Evolutionary conservation across 1,139 yeast species (phyloP).

Genomic region (Suzukiozyma palmioleophila): DNA sequence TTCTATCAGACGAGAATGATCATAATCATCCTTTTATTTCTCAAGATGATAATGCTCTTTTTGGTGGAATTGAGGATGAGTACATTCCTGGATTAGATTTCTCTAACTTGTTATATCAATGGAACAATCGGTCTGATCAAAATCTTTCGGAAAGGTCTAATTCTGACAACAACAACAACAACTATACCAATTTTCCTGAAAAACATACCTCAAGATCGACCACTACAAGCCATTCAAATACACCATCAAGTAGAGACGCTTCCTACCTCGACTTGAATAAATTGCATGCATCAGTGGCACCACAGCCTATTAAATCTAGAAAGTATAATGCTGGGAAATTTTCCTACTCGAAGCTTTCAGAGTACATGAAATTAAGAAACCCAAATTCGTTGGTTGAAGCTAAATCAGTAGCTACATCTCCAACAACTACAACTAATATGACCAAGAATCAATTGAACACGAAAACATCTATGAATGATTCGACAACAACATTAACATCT

Average conservation of each 20-base stretch:
- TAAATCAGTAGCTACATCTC: constrained; percentile 2
- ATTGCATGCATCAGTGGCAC: constrained; percentile 46
- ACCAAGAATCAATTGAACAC: background rate
- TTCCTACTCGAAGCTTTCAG: constrained; percentile 24
- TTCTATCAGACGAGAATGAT: constrained; percentile 7
- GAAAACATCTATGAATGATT: constrained; percentile 4
- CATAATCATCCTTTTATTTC: constrained; percentile 14
- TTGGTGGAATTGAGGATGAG: constrained; percentile 60
- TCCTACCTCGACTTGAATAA: constrained; percentile 40
- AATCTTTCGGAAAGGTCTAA: constrained; percentile 6
- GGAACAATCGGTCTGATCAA: constrained; percentile 26
- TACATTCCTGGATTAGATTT: constrained; percentile 65
- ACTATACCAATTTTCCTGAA: constrained; percentile 7
- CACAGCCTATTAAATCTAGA: constrained; percentile 33
- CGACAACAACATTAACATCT: constrained; percentile 7
- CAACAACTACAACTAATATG: background rate
- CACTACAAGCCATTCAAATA: constrained; percentile 5
- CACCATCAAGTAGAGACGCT: constrained; percentile 27
- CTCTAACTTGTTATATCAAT: constrained; percentile 36
- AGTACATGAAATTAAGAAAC: constrained; percentile 24
- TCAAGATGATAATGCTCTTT: constrained; percentile 21
- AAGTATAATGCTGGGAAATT: constrained; percentile 11
- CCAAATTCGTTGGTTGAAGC: constrained; percentile 8
- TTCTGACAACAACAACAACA: constrained; percentile 6
- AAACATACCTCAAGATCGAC: constrained; percentile 3